Base-by-base conservation (phyloP, 108 stramenopile species). In the Parmales sp. region DNA sequence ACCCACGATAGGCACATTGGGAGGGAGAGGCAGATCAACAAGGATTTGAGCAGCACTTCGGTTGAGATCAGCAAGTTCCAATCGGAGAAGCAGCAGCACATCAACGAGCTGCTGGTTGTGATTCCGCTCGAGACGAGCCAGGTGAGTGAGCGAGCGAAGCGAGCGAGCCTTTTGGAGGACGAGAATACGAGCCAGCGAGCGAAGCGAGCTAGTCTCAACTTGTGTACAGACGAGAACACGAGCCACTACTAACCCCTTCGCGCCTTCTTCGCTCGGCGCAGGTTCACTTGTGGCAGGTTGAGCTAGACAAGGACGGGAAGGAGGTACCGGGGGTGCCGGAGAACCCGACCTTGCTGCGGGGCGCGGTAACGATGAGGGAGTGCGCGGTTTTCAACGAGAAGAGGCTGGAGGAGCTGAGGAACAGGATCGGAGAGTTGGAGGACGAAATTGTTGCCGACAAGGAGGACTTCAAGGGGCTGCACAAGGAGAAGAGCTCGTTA, bases 1-100 rank as follows among this genome's bases (percentile, higher is more conserved):
- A 25, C 64, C n/a, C 49, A 68, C 39, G 82, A 83, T 29, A 71
- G 82, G 1, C 67, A 67, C 23, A 68, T 54, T 20, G 45, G 22
- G 1, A 28, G 74, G 4, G 73, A 82, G 71, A 71, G 69, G 45
- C 76, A 78, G 69, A 79, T 86, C 25, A 73, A 73, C 66, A 81
- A 81, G 69, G 82, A 86, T 26, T 44, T 79, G 11, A 51, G 72
- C 18, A 38, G 48, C 31, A 80, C 76, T 25, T 63, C 46, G 25
- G n/a, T 20, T 9, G 83, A 86, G 71, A 81, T 86, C 22, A 74
- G 39, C 16, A 76, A 76, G 11, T 83, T 81, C 46, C 84, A 86
- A 45, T 45, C 71, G 22, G 78, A 86, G 69, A 86, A 86, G 73
- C 84, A 86, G 77, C 74, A 45, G 23, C 39, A 34, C 39, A 70